phyloP scores from a whole-genome alignment of 2,329 filamentous ascomycete species.

The Reticulascus tulasneorum region DNA sequence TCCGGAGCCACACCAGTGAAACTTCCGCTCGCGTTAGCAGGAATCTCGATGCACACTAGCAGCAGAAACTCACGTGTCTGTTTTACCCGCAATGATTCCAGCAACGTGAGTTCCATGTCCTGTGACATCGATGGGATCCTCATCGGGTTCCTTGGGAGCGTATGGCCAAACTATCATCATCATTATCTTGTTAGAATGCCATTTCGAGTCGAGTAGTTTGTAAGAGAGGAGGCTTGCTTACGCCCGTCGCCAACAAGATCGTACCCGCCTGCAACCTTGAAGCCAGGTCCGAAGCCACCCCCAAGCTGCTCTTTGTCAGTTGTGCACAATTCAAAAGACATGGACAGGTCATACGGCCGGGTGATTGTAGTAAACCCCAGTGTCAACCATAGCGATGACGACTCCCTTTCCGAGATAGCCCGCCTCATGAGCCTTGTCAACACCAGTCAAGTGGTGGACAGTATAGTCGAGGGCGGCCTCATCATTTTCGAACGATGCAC shows the following conservation, averaged over 20 bases:
- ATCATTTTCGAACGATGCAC: slow-evolving; percentile 14
- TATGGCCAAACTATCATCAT: slow-evolving; percentile 1
- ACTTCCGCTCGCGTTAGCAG: slow-evolving; percentile 2
- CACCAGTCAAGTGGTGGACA: slow-evolving; percentile 16
- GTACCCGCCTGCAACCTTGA: slow-evolving; percentile 19
- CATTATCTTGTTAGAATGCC: too few relatives aligned
- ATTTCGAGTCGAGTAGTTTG: not conserved
- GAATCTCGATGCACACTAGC: not conserved
- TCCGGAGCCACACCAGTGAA: slow-evolving; percentile 25
- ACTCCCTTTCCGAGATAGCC: slow-evolving; percentile 14
- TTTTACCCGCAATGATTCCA: slow-evolving; percentile 21
- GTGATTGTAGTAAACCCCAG: slow-evolving; percentile 16
- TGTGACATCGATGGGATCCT: slow-evolving; percentile 17
- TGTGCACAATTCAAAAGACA: too few relatives aligned
- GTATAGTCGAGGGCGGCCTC: slow-evolving; percentile 25
- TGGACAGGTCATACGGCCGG: slow-evolving; percentile 2
- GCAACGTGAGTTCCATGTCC: slow-evolving; percentile 22
- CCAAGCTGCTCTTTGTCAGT: slow-evolving; percentile 20
- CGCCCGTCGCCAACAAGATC: slow-evolving; percentile 19
- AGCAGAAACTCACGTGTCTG: slow-evolving; percentile 4
- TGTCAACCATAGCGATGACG: slow-evolving; percentile 16
- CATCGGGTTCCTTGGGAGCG: slow-evolving; percentile 12
- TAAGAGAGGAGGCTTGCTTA: not conserved
- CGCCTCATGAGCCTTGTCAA: slow-evolving; percentile 13
- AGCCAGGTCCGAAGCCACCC: slow-evolving; percentile 17